Percentiles rank a stretch among this genome's conserved stretches.
These are phyloP conservation scores for Helenozyma baotianmanensis DNA, from an alignment of 805 yeast species.

Conservation along the genomic window DNA sequence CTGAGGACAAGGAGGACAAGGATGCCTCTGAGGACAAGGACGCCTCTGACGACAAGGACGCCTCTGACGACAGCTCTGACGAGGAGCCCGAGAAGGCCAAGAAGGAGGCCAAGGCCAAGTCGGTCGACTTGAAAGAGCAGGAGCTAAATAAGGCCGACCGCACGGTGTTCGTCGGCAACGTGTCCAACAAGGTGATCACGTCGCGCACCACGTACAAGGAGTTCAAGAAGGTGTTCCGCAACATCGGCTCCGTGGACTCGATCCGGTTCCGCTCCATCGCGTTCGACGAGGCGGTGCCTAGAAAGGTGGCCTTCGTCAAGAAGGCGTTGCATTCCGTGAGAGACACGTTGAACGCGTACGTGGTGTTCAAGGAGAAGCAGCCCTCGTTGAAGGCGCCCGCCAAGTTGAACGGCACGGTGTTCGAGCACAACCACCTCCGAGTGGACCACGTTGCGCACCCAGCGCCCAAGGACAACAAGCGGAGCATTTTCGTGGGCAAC, in stretches of 20 bases:
- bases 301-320: slow-evolving; percentile 85
- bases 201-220: slow-evolving; percentile 55
- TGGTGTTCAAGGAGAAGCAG: slow-evolving; percentile 63
- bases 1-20: slow-evolving; percentile 37
- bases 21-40: slow-evolving; percentile 16
- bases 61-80: slow-evolving; percentile 21
- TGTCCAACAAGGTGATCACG: slow-evolving; percentile 60
- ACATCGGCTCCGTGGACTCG: slow-evolving; percentile 57
- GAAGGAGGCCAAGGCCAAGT: slow-evolving; percentile 36
- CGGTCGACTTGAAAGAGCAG: slow-evolving; percentile 57
- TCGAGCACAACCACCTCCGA: slow-evolving; percentile 72
- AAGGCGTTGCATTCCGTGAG: slow-evolving; percentile 72
- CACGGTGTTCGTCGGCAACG: slow-evolving; percentile 86
- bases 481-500: slow-evolving; percentile 89
- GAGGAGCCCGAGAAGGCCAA: slow-evolving; percentile 15
- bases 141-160: slow-evolving; percentile 80
- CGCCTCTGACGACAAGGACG: slow-evolving; percentile 11
- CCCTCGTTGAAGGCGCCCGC: slow-evolving; percentile 44
- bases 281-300: slow-evolving; percentile 79
- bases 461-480: slow-evolving; percentile 72
- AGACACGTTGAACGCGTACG: slow-evolving; percentile 82
- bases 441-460: slow-evolving; percentile 96
- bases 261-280: slow-evolving; percentile 90
- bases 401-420: slow-evolving; percentile 60
- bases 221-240: slow-evolving; percentile 60